These are phyloP conservation scores for Flaveria bidentis DNA, from an alignment of 129 eudicot species.

Conservation along the genomic window DNA sequence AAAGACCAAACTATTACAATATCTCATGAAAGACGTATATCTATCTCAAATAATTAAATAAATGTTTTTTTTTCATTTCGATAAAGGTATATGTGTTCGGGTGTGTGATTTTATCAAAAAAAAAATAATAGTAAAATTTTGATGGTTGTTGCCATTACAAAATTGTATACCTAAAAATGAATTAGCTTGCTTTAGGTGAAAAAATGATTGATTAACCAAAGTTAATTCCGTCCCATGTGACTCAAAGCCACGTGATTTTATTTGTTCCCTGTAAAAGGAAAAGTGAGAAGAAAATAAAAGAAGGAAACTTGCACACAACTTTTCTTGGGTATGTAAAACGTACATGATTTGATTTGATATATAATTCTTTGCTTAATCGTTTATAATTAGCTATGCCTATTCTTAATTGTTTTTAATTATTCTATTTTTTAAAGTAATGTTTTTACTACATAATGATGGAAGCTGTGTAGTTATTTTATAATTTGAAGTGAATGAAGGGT, in stretches of 20 bases:
- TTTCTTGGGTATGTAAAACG: constrained; percentile 1
- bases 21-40: background rate
- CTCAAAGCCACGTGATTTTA: constrained; percentile 28
- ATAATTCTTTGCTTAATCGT: background rate
- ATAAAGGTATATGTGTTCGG: background rate
- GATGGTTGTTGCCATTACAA: background rate
- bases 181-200: constrained; percentile 10
- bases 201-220: constrained; percentile 14
- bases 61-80: background rate
- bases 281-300: constrained; percentile 24
- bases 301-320: background rate
- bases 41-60: background rate
- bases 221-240: constrained; percentile 22
- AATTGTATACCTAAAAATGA: background rate
- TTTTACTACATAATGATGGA: background rate
- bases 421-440: background rate
- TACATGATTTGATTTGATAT: background rate
- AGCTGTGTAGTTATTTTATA: background rate
- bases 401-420: too few species aligned
- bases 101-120: background rate
- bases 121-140: background rate
- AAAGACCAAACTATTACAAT: background rate
- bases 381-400: background rate
- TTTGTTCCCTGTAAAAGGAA: constrained; percentile 19
- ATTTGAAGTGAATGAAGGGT: constrained; percentile 7